phyloP scores from a whole-genome alignment of 371 early-diverging fungal species.

The Apophysomyces variabilis region DNA sequence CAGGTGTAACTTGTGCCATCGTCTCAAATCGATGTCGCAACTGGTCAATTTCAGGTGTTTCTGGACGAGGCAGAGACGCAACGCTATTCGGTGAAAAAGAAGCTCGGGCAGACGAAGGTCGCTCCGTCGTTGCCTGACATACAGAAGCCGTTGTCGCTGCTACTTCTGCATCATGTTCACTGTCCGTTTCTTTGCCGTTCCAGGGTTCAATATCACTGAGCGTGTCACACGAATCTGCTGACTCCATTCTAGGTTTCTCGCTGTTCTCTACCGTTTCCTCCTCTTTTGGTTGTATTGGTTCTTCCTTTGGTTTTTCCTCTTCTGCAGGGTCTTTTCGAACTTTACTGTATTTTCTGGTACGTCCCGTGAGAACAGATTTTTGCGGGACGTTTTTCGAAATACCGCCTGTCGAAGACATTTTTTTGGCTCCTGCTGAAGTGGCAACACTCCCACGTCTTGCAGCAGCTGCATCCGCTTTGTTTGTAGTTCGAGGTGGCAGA shows the following conservation, averaged over 20 bases:
- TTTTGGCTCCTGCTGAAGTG: conserved; percentile 1
- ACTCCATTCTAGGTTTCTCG: neutral
- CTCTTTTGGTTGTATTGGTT: conserved; percentile 8
- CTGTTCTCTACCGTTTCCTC: neutral
- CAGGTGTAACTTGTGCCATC: conserved; percentile 25
- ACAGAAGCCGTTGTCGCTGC: conserved; percentile 24
- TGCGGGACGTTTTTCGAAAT: conserved; percentile 33
- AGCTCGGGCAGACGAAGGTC: conserved; percentile 17
- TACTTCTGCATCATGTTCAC: conserved; percentile 52
- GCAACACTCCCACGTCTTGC: neutral
- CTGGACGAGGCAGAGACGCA: conserved; percentile 37
- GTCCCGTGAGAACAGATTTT: conserved; percentile 29
- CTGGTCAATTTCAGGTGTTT: conserved; percentile 46
- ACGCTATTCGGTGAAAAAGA: conserved; percentile 38
- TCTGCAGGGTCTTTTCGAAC: neutral
- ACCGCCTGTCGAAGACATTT: conserved; percentile 22
- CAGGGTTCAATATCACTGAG: conserved; percentile 17
- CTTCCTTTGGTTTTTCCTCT: conserved; percentile 2
- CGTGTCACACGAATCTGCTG: conserved; percentile 2
- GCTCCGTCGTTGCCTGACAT: conserved; percentile 3
- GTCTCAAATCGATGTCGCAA: conserved; percentile 40
- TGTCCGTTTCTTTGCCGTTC: conserved; percentile 21
- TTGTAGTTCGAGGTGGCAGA: neutral
- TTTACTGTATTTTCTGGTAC: conserved; percentile 29
- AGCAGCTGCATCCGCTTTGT: neutral